A percentile compares a stretch with the other conserved stretches of the same genome.
phyloP scores from a whole-genome alignment of 2,329 filamentous ascomycete genomes.

The Orbilia javanica region DNA sequence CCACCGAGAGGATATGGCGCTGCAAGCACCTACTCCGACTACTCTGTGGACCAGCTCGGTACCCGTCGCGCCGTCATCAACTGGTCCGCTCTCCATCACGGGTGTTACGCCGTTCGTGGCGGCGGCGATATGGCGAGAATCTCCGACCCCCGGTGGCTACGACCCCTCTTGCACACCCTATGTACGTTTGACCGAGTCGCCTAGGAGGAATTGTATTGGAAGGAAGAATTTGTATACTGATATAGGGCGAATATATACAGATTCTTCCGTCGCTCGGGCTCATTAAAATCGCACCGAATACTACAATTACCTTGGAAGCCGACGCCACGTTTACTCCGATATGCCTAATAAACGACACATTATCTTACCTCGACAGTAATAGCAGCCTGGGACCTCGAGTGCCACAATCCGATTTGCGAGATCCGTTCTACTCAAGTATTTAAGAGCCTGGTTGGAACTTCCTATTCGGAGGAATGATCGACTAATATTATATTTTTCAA shows the following conservation, averaged over 20 bases:
- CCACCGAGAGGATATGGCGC: constrained; percentile 51
- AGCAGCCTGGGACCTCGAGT: constrained; percentile 63
- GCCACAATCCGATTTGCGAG: constrained; percentile 75
- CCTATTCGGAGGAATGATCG: constrained; percentile 1
- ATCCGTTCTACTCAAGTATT: constrained; percentile 88
- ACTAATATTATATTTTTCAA: constrained; percentile 9
- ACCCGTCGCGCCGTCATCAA: constrained; percentile 14
- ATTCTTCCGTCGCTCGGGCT: constrained; percentile 68
- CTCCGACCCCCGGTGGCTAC: constrained; percentile 34
- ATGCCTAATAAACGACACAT: constrained; percentile 68
- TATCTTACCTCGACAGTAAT: constrained; percentile 66
- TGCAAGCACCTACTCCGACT: constrained; percentile 33
- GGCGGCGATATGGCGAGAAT: constrained; percentile 54
- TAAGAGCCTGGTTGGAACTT: not conserved
- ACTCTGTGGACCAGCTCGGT: constrained; percentile 35
- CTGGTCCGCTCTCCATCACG: not conserved
- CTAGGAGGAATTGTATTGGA: not conserved
- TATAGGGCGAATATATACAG: constrained; percentile 62
- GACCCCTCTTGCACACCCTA: constrained; percentile 60
- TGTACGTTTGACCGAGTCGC: constrained; percentile 36
- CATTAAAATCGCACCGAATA: constrained; percentile 69
- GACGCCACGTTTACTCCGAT: constrained; percentile 73
- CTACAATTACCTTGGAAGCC: constrained; percentile 72
- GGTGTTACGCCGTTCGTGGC: constrained; percentile 32
- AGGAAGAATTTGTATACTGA: constrained; percentile 63